Percentiles rank a stretch among this genome's conserved stretches.
Conservation (phyloP, 768 basidiomycete genomes). For the Boletus rex-veris region DNA sequence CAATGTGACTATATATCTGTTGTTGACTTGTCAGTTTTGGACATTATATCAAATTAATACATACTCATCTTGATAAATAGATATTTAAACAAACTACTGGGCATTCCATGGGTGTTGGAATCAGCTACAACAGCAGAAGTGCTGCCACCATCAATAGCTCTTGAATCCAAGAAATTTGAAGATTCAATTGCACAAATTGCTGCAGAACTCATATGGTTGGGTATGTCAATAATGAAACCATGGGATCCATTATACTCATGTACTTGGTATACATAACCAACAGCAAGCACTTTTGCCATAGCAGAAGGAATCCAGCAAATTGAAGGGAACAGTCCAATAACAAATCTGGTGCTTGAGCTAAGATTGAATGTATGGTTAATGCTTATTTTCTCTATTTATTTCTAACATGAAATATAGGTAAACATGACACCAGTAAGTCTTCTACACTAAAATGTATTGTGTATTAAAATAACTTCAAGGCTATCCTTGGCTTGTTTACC, state of each 20-base stretch:
- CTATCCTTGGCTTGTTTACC: neutral
- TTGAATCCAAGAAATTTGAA: neutral
- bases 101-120: neutral
- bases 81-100: neutral
- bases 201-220: constrained; percentile 7
- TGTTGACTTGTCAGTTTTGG: too few relatives aligned
- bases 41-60: neutral
- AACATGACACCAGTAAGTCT: too few relatives aligned
- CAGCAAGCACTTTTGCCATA: neutral
- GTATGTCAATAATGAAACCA: neutral
- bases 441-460: too few relatives aligned
- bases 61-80: neutral
- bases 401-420: too few relatives aligned
- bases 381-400: too few relatives aligned
- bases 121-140: neutral
- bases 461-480: too few relatives aligned
- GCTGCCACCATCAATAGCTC: neutral
- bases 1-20: neutral
- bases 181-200: constrained; percentile 2
- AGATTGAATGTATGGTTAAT: neutral
- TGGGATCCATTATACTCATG: too few relatives aligned
- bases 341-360: neutral
- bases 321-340: neutral
- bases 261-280: too few relatives aligned
- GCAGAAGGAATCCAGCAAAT: neutral